Conservation (phyloP, 2,329 filamentous ascomycete species). For the Huntiella decipiens region DNA sequence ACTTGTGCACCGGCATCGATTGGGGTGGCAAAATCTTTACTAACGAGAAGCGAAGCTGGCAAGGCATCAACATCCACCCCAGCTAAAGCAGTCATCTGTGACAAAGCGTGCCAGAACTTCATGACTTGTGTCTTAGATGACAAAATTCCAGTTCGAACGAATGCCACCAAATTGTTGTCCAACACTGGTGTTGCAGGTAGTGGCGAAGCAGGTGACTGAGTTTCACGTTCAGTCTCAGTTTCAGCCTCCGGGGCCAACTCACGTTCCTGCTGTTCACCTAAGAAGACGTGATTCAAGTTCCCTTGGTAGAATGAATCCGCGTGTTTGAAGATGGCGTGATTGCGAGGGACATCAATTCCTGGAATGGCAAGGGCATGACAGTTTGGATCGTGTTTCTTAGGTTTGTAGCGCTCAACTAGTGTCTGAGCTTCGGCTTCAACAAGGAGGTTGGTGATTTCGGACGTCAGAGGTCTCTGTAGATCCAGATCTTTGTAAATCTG, state of each 20-base stretch:
- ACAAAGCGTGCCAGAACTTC: slow-evolving; percentile 27
- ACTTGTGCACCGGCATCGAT: too few species aligned
- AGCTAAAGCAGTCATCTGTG: slow-evolving; percentile 21
- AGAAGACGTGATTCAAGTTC: slow-evolving; percentile 14
- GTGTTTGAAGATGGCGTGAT: slow-evolving; percentile 1
- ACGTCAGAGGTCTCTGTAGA: slow-evolving; percentile 11
- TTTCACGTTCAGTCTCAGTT: slow-evolving; percentile 27
- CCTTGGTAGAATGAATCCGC: not conserved
- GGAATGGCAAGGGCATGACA: not conserved
- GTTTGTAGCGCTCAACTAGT: slow-evolving; percentile 32
- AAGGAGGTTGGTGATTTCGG: slow-evolving; percentile 22
- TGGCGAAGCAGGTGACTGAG: slow-evolving; percentile 27
- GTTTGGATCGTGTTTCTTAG: slow-evolving; percentile 12
- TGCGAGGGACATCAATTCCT: not conserved
- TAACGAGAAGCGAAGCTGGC: slow-evolving; percentile 24
- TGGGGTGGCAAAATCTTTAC: slow-evolving; percentile 27
- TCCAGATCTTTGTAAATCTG: slow-evolving; percentile 17
- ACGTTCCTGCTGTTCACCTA: slow-evolving; percentile 50
- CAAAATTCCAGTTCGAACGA: slow-evolving; percentile 22
- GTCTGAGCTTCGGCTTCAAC: slow-evolving; percentile 35
- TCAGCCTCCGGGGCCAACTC: slow-evolving; percentile 48
- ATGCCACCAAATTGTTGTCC: slow-evolving; percentile 19
- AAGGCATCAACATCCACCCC: slow-evolving; percentile 20
- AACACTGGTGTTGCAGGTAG: slow-evolving; percentile 21
- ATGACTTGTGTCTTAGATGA: slow-evolving; percentile 17